Base-by-base conservation (phyloP, 768 basidiomycete genomes). In the Dentipellis sp. region DNA sequence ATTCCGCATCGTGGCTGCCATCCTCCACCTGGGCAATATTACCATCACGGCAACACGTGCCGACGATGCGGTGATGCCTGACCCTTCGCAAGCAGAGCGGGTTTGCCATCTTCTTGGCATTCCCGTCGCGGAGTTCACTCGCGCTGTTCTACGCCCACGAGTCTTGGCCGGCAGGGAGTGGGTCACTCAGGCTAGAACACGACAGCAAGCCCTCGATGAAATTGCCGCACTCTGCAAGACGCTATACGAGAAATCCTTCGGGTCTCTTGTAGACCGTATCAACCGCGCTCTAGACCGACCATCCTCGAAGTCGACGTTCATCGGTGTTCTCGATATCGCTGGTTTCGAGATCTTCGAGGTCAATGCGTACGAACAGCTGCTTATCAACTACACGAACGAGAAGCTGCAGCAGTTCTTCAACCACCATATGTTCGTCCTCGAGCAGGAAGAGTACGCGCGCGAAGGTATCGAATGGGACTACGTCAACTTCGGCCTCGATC, bases 361-460 rank as follows among this genome's bases (percentile, higher is more conserved):
- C 64, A 97, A 97, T 68, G 88, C 88, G 9, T 99, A 97, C 69
- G 97, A 99, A 65, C 97, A 99, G 69, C 80, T 99, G 23, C 80
- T 95, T 64, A 99, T 99, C 81, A 99, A 99, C 67, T 95, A 91
- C 65, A 98, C 95, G 46, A 99, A 99, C 75, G 97, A 99, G 79
- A 95, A 90, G 66, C 79, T 98, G 9, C 95, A 97, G 68, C 95
- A 97, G 69, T 92, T 91, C 71, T 94, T 94, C 80, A 99, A 98
- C 65, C 93, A 98, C 70, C 97, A 98, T 69, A 98, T 98, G 97
- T 98, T 99, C 71, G 92, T 97, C 39, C 82, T 98, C 36, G 97
- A 99, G 74, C 97, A 99, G 67, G 97, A 99, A 68, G 97, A 99
- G 69, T 98, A 99, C 71, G 80, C 91, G 16, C 82, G 97, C 17